Conservation (phyloP, 768 basidiomycete genomes). For the Boletus coccyginus region DNA sequence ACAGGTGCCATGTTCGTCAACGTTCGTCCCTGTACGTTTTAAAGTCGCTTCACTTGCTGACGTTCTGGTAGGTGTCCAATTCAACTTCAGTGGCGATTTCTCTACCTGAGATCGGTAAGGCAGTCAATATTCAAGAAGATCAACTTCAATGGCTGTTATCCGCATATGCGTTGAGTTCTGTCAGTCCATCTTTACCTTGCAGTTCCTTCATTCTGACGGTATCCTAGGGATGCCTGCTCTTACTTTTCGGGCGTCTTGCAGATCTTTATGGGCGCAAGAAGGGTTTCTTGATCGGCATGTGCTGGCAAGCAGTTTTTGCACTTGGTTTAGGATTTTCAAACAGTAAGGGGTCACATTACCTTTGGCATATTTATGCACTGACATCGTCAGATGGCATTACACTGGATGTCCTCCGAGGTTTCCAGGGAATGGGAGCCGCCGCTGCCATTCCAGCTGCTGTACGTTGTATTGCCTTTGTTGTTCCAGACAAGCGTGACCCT, state of each 20-base stretch:
- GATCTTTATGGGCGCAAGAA: conserved; percentile 77
- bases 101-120: conserved; percentile 49
- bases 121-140: conserved; percentile 47
- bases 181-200: conserved; percentile 30
- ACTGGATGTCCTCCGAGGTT: conserved; percentile 68
- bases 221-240: conserved; percentile 72
- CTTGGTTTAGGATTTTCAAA: conserved; percentile 64
- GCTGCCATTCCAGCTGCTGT: conserved; percentile 74
- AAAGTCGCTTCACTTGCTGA: background rate
- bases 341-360: conserved; percentile 30
- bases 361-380: background rate
- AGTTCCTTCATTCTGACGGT: conserved; percentile 1
- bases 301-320: conserved; percentile 52
- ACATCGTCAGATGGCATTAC: conserved; percentile 49
- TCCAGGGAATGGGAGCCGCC: conserved; percentile 80
- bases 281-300: conserved; percentile 60
- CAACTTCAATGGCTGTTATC: conserved; percentile 67
- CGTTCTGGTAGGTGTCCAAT: conserved; percentile 27
- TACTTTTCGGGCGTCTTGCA: conserved; percentile 76
- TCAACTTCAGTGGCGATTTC: conserved; percentile 48
- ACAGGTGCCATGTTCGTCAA: conserved; percentile 40
- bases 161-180: conserved; percentile 66
- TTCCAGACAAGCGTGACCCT: background rate
- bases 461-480: conserved; percentile 20
- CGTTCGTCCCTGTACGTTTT: conserved; percentile 21